Conservation (phyloP, 345 rosid species). For the Tarenaya hassleriana region DNA sequence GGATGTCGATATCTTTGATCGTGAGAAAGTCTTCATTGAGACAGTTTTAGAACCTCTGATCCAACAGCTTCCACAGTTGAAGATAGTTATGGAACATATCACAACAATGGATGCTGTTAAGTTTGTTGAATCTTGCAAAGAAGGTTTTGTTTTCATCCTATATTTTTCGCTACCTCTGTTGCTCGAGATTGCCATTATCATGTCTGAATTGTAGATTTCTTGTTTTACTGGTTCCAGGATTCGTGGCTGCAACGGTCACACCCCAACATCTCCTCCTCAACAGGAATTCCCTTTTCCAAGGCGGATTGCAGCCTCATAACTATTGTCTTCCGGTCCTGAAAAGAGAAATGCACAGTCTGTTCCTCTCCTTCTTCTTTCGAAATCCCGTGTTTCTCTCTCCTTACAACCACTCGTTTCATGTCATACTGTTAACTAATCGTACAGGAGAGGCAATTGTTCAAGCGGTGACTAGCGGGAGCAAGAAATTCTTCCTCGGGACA, state of each 20-base stretch:
- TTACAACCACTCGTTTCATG: slow-evolving; percentile 3
- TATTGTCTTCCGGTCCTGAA: slow-evolving; percentile 94
- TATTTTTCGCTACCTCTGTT: neutral
- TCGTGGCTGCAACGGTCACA: slow-evolving; percentile 83
- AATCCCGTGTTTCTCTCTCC: neutral
- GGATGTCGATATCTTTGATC: slow-evolving; percentile 75
- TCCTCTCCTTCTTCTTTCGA: slow-evolving; percentile 5
- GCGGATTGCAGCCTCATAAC: slow-evolving; percentile 88
- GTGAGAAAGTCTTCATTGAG: slow-evolving; percentile 82
- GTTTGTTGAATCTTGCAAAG: slow-evolving; percentile 75
- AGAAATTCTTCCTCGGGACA: slow-evolving; percentile 85
- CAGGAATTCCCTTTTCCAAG: slow-evolving; percentile 85
- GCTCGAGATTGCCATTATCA: neutral
- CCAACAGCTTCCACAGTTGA: slow-evolving; percentile 61
- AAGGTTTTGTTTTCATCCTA: slow-evolving; percentile 40
- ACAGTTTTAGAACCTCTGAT: slow-evolving; percentile 67
- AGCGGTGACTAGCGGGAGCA: slow-evolving; percentile 91
- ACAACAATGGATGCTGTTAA: slow-evolving; percentile 82
- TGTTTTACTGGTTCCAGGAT: slow-evolving; percentile 35
- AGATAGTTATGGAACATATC: slow-evolving; percentile 90
- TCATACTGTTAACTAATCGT: slow-evolving; percentile 8
- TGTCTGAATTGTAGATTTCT: slow-evolving; percentile 8
- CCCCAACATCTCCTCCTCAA: slow-evolving; percentile 95
- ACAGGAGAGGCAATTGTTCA: slow-evolving; percentile 79
- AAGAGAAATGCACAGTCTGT: slow-evolving; percentile 81